Conservation (phyloP, 2,329 filamentous ascomycete genomes). For the Pestalotiopsis fici region DNA sequence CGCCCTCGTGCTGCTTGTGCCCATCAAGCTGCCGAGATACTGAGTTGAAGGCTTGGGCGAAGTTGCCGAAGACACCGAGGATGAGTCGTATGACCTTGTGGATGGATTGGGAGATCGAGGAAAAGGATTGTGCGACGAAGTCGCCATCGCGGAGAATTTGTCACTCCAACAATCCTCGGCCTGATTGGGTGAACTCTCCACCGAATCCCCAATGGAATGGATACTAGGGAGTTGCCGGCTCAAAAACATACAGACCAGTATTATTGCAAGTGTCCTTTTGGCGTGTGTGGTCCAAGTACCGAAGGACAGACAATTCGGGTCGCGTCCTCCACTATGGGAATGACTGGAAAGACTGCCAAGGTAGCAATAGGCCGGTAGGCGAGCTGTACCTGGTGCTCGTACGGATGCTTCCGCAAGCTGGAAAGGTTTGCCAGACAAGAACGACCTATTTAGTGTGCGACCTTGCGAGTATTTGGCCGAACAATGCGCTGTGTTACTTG, state of each 20-base stretch:
- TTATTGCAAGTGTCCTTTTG: slow-evolving; percentile 21
- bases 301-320: slow-evolving; percentile 11
- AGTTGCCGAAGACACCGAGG: slow-evolving; percentile 62
- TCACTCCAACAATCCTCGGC: slow-evolving; percentile 31
- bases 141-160: slow-evolving; percentile 49
- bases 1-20: slow-evolving; percentile 50
- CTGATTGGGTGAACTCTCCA: slow-evolving; percentile 36
- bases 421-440: slow-evolving; percentile 9
- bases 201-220: slow-evolving; percentile 38
- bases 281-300: slow-evolving; percentile 20
- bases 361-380: slow-evolving; percentile 20
- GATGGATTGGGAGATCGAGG: slow-evolving; percentile 63
- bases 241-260: slow-evolving; percentile 40
- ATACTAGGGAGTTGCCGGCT: slow-evolving; percentile 36
- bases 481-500: slow-evolving; percentile 28
- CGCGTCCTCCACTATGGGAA: slow-evolving; percentile 1
- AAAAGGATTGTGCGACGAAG: slow-evolving; percentile 57
- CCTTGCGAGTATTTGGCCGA: slow-evolving; percentile 19
- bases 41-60: slow-evolving; percentile 57
- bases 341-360: slow-evolving; percentile 22
- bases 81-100: slow-evolving; percentile 64
- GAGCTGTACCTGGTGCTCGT: slow-evolving; percentile 25
- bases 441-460: slow-evolving; percentile 21
- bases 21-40: slow-evolving; percentile 55
- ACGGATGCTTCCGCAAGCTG: slow-evolving; percentile 19